Conservation (phyloP, 192 early-diverging fungal genomes). For the Coemansia umbellata region DNA sequence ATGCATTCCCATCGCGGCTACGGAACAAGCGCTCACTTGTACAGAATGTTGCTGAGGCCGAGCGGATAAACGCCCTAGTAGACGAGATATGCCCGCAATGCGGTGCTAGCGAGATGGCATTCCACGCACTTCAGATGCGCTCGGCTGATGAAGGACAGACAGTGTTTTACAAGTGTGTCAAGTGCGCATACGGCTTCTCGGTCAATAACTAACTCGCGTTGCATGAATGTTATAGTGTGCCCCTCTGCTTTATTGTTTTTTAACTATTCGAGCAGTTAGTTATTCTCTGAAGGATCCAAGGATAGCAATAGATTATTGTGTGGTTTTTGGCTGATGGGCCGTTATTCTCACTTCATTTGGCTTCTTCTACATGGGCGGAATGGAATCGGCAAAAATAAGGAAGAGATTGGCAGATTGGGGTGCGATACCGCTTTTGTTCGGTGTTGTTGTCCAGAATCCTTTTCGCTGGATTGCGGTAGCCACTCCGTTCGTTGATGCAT, state of each 20-base stretch:
- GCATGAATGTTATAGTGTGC: not conserved
- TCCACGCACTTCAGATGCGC: conserved; percentile 94
- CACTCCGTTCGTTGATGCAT: no score
- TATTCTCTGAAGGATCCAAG: not conserved
- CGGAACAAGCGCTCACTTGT: conserved; percentile 69
- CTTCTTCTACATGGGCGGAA: no score
- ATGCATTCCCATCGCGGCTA: conserved; percentile 75
- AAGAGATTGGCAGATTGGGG: no score
- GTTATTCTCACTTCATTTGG: no score
- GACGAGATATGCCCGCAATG: conserved; percentile 96
- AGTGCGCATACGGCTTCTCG: conserved; percentile 79
- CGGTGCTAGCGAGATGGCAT: conserved; percentile 89
- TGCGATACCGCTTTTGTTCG: no score
- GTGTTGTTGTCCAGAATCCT: no score
- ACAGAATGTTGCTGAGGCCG: conserved; percentile 45
- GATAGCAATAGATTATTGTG: no score
- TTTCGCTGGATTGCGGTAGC: no score
- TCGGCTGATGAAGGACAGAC: conserved; percentile 99
- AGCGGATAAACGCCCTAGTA: conserved; percentile 56
- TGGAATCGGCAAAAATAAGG: no score
- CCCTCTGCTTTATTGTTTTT: not conserved
- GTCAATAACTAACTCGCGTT: conserved; percentile 36
- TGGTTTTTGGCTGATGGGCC: no score
- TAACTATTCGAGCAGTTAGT: not conserved
- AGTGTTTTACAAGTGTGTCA: conserved; percentile 96